Evolutionary conservation across 2,329 filamentous ascomycete genomes (phyloP).

Genomic region (Pyrenochaeta sp.): DNA sequence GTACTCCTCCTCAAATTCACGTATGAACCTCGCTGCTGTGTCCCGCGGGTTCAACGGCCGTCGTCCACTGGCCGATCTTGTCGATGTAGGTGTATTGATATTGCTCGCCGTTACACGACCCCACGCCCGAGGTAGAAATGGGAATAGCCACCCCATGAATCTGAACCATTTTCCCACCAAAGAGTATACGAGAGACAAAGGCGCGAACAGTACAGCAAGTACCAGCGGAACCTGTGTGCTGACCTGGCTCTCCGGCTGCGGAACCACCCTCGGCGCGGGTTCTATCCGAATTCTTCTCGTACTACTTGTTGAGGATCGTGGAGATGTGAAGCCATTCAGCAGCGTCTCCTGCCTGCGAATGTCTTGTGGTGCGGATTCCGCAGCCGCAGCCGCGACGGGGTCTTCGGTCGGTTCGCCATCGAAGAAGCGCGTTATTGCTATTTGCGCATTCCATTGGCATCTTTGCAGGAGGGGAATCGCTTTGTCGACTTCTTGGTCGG

Average conservation of each 20-base stretch:
- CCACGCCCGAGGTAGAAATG: conserved; percentile 76
- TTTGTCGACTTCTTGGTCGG: conserved; percentile 78
- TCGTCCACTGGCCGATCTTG: conserved; percentile 71
- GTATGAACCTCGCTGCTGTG: conserved; percentile 84
- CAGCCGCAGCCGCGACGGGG: conserved; percentile 75
- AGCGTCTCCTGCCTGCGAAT: conserved; percentile 77
- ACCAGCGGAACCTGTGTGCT: conserved; percentile 77
- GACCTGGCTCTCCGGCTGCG: conserved; percentile 71
- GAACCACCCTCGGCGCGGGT: conserved; percentile 85
- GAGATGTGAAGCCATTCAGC: conserved; percentile 57
- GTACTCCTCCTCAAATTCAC: conserved; percentile 96
- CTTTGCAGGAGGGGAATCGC: conserved; percentile 81
- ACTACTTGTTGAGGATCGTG: conserved; percentile 44
- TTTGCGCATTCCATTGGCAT: conserved; percentile 97
- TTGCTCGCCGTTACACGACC: conserved; percentile 60
- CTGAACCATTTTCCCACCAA: conserved; percentile 74
- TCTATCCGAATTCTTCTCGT: conserved; percentile 57
- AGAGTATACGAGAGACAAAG: conserved; percentile 80
- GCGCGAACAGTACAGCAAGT: conserved; percentile 79
- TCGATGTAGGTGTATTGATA: conserved; percentile 50
- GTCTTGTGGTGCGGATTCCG: conserved; percentile 67
- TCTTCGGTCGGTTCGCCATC: conserved; percentile 87
- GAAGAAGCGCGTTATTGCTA: conserved; percentile 97
- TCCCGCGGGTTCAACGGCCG: conserved; percentile 84
- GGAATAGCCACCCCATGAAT: conserved; percentile 78